Base-by-base conservation (phyloP, 768 basidiomycete species). In the Mycena belliarum region DNA sequence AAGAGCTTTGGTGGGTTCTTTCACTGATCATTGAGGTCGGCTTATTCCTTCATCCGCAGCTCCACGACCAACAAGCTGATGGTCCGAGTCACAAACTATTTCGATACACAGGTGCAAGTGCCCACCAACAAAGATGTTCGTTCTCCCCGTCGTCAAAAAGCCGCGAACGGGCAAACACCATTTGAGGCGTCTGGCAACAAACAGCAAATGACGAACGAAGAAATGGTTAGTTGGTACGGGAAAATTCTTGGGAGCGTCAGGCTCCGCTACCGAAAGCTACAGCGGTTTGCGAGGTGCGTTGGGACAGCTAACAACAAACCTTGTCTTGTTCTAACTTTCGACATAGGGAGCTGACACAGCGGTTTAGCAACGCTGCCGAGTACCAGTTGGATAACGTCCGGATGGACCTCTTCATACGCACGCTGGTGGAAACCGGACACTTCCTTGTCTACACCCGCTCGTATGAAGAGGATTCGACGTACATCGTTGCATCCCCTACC, bases 221-320 rank as follows among this genome's bases (percentile, higher is more conserved):
- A 97, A 71, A 87, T 89, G 68, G 82, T 89, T 54, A 79, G 78
- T 49, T 98, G 96, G 95, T 98, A 95, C 67, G 80, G 84, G 37
- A 98, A 97, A 72, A 88, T 98, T 57, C 79, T 98, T 21, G 96
- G 98, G 58, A 91, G 91, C 56, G 95, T 97, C 49, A 84, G 91
- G 52, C 76, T 96, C 59, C 84, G 97, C 44, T 95, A 96, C 70
- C 83, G 97, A 48, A 98, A 98, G 70, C 78, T 98, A 15, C 93
- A 95, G 65, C 90, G 96, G 4, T 95, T 97, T 71, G 91, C 91
- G 43, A 82, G 93, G 93, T 93, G 67, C 65, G 77, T 43, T n/a
- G 64, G 51, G 49, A 37, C 59, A 21, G 16, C 28, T 35, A 8
- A 16, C n/a, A n/a, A 33, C 20, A 11, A 20, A 21, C n/a, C 32